Conservation (phyloP, 2,329 filamentous ascomycete genomes). For the Arthrinium puccinioides region DNA sequence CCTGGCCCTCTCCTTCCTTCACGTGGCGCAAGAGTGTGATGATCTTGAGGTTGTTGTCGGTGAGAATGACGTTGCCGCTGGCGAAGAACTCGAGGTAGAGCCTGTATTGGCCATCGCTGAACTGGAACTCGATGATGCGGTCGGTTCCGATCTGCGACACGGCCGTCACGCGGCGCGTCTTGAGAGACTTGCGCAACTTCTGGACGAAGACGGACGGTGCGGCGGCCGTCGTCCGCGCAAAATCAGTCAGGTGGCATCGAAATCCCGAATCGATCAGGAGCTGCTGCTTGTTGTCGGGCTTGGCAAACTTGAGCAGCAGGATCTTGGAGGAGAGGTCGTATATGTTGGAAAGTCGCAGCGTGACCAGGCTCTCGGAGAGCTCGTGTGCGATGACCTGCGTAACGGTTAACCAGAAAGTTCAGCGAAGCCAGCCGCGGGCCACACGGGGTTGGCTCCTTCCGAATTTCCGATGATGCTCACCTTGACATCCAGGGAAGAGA, state of each 20-base stretch:
- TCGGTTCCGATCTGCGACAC: slow-evolving; percentile 87
- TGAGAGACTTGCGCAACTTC: slow-evolving; percentile 78
- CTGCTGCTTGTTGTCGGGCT: slow-evolving; percentile 82
- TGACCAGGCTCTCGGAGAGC: slow-evolving; percentile 68
- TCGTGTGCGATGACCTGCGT: slow-evolving; percentile 85
- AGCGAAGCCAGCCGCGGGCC: slow-evolving; percentile 1
- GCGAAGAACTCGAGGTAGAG: slow-evolving; percentile 95
- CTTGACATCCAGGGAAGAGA: slow-evolving; percentile 51
- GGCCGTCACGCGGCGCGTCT: slow-evolving; percentile 74
- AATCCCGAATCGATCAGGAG: slow-evolving; percentile 92
- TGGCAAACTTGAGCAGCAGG: slow-evolving; percentile 90
- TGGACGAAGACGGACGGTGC: slow-evolving; percentile 81
- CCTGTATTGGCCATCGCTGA: slow-evolving; percentile 83
- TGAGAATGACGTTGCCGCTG: slow-evolving; percentile 88
- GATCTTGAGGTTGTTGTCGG: slow-evolving; percentile 77
- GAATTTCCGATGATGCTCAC: no score
- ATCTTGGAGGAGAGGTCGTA: slow-evolving; percentile 92
- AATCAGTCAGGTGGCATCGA: slow-evolving; percentile 88
- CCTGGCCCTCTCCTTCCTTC: slow-evolving; percentile 72
- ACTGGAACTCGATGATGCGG: slow-evolving; percentile 83
- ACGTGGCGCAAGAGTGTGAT: slow-evolving; percentile 76
- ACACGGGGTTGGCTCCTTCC: background rate
- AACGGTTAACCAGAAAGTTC: background rate
- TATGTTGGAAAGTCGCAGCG: slow-evolving; percentile 81
- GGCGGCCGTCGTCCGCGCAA: slow-evolving; percentile 77